Evolutionary conservation across 176 grass and related monocot genomes (phyloP), one percentile per base, ranked within the genome.

Genomic region (Juncus effusus): DNA sequence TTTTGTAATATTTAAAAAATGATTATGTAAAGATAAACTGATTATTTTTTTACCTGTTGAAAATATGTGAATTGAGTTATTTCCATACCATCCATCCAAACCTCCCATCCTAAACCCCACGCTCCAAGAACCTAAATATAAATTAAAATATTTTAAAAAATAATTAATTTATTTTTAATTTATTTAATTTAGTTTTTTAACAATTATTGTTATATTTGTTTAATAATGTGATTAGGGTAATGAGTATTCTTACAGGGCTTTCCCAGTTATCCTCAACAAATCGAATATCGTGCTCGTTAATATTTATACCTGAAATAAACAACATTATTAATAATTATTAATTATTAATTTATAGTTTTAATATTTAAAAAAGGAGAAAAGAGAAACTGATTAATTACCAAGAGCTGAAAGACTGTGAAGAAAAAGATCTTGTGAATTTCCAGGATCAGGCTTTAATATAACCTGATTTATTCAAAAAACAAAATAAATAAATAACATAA

Each of bases 31-130:
- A 40, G 55, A 38, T 36, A 40, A 69, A 16, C 59, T 44, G 38
- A 60, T 13, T 40, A 83, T 74, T 65, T 65, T 51, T 74, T 62
- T 56, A 78, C 93, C 93, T 97, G 93, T 67, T 97, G 93, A 81
- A 97, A 97, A 81, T 97, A 97, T 77, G 93, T 97, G 82, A 97
- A 97, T 7, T 97, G 93, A 12, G 93, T 97, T 42, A 97, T 97
- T 72, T 97, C 93, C 93, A 97, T 92, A 47, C 93, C 93, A 75
- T 92, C 88, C 85, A 97, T 91, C 93, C 93, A 97, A 81, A 97
- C 82, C 66, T 97, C 93, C 93, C 93, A 97, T 35, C 93, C 93
- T 50, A 97, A 74, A 72, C 93, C 93, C 93, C 93, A 97, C 58
- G 88, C 93, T 67, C 93, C 88, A 75, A 97, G 93, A 79, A 97